Conservation (phyloP, 768 basidiomycete species). For the Sporobolomyces phaffii region DNA sequence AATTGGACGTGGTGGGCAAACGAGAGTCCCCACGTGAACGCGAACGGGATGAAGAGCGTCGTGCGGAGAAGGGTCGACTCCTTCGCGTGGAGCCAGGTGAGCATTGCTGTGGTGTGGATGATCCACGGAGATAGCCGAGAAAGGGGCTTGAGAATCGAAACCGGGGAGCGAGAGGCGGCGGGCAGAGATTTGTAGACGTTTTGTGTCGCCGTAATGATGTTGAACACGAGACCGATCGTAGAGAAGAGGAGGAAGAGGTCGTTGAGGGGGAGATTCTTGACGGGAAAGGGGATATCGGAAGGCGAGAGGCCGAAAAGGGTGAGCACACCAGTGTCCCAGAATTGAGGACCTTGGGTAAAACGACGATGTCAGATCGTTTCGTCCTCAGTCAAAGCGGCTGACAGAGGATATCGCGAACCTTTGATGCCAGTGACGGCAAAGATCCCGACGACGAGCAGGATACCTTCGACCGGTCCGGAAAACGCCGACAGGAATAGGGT, state of each 20-base stretch:
- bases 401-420: no score
- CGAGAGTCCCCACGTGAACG: slow-evolving; percentile 75
- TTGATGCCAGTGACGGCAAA: slow-evolving; percentile 67
- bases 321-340: slow-evolving; percentile 71
- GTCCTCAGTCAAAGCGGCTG: no score
- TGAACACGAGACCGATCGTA: slow-evolving; percentile 63
- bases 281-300: slow-evolving; percentile 49
- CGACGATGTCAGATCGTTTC: slow-evolving; percentile 1
- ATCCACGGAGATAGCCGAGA: slow-evolving; percentile 74
- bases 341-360: slow-evolving; percentile 58
- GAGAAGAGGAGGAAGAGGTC: slow-evolving; percentile 82
- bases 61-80: slow-evolving; percentile 58
- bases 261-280: slow-evolving; percentile 71
- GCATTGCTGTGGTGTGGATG: slow-evolving; percentile 61
- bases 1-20: slow-evolving; percentile 66
- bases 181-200: slow-evolving; percentile 48
- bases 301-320: slow-evolving; percentile 52
- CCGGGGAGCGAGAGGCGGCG: slow-evolving; percentile 6
- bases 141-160: slow-evolving; percentile 54
- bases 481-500: slow-evolving; percentile 85
- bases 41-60: slow-evolving; percentile 73
- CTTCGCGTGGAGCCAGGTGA: slow-evolving; percentile 74
- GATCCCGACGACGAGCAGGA: slow-evolving; percentile 71
- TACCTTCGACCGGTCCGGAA: slow-evolving; percentile 94
- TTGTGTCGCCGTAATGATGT: slow-evolving; percentile 57